Evolutionary conservation across 106 monocot species (phyloP).

Genomic region (Posidonia australis): DNA sequence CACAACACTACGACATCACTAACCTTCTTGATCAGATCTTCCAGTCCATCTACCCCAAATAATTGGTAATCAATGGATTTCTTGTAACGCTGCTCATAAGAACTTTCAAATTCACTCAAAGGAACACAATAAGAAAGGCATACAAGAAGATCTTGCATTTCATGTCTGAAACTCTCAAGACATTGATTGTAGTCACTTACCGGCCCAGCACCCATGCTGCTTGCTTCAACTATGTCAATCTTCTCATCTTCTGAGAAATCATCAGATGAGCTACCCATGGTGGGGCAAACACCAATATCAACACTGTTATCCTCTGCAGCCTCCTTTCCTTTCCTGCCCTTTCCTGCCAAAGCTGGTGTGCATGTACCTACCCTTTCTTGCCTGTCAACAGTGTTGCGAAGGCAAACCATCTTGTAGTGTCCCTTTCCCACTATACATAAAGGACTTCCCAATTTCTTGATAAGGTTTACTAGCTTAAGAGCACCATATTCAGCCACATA

Average conservation of each 20-base stretch:
- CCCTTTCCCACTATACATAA: slow-evolving; percentile 59
- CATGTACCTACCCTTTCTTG: slow-evolving; percentile 9
- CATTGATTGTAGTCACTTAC: slow-evolving; percentile 15
- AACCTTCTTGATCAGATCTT: slow-evolving; percentile 63
- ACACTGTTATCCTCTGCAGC: slow-evolving; percentile 14
- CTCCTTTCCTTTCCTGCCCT: slow-evolving; percentile 32
- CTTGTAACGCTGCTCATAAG: slow-evolving; percentile 75
- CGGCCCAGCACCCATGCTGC: slow-evolving; percentile 1
- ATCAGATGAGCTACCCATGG: slow-evolving; percentile 39
- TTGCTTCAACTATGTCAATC: slow-evolving; percentile 13
- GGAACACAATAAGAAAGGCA: slow-evolving; percentile 64
- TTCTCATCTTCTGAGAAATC: slow-evolving; percentile 47
- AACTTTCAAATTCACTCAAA: slow-evolving; percentile 31
- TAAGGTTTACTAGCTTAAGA: slow-evolving; percentile 55
- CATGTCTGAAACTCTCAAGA: slow-evolving; percentile 41
- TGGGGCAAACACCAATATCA: slow-evolving; percentile 15
- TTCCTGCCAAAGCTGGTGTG: slow-evolving; percentile 24
- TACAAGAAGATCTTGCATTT: slow-evolving; percentile 81
- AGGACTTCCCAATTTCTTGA: slow-evolving; percentile 49
- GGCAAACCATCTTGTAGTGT: slow-evolving; percentile 37
- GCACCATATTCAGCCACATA: slow-evolving; percentile 74
- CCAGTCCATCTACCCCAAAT: slow-evolving; percentile 54
- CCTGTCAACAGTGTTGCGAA: slow-evolving; percentile 30
- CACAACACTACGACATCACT: slow-evolving; percentile 51
- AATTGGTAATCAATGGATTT: slow-evolving; percentile 41